phyloP scores from a whole-genome alignment of 2,329 filamentous ascomycete genomes.

The Arachnomyces sp. region DNA sequence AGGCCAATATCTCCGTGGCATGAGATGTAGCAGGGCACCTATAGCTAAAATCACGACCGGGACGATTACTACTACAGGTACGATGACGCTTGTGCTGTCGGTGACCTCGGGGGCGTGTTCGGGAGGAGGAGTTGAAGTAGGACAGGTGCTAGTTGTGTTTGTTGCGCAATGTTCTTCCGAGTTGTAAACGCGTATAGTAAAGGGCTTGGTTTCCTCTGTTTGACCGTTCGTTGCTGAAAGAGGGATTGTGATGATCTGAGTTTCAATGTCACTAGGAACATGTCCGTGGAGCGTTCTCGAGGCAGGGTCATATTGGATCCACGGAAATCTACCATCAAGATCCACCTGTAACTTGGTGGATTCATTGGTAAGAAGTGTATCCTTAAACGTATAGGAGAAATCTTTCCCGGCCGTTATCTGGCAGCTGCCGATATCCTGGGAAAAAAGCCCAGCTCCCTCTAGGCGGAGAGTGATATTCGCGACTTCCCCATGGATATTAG shows the following conservation, averaged over 20 bases:
- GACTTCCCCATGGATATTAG: conserved; percentile 51
- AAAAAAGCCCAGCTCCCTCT: conserved; percentile 37
- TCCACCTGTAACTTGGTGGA: conserved; percentile 37
- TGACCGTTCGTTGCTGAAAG: conserved; percentile 36
- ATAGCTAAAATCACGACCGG: conserved; percentile 15
- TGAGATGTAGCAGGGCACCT: conserved; percentile 23
- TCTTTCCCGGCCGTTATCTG: conserved; percentile 42
- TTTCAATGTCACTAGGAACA: conserved; percentile 35
- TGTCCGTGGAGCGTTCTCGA: conserved; percentile 41
- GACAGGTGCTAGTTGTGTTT: background rate
- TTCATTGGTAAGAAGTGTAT: conserved; percentile 32
- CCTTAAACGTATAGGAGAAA: conserved; percentile 42
- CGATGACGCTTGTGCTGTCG: conserved; percentile 24
- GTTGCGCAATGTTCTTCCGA: conserved; percentile 14
- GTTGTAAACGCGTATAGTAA: conserved; percentile 30
- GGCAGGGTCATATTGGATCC: conserved; percentile 42
- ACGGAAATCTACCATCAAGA: conserved; percentile 35
- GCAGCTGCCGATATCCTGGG: conserved; percentile 35
- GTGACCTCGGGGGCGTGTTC: conserved; percentile 1
- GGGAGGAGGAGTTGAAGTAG: too few relatives aligned
- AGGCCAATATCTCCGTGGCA: conserved; percentile 22
- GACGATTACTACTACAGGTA: conserved; percentile 25
- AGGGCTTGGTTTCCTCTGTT: conserved; percentile 34
- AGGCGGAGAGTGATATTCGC: conserved; percentile 50
- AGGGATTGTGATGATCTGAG: conserved; percentile 33